phyloP scores from a whole-genome alignment of 257 asterid species.

The Solanum sparsipilum region DNA sequence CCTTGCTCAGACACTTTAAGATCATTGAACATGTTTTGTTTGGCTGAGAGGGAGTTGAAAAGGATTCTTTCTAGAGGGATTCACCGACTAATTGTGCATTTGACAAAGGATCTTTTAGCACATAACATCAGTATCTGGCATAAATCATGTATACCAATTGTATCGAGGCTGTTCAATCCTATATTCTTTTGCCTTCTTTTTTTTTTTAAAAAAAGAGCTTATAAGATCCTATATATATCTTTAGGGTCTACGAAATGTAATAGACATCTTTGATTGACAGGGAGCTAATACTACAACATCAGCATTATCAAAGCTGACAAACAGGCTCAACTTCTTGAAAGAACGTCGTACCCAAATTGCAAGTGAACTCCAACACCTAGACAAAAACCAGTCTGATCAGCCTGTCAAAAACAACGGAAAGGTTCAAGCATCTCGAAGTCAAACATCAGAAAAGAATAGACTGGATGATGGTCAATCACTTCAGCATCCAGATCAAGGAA shows the following conservation, averaged over 20 bases:
- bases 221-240: background rate
- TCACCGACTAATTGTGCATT: background rate
- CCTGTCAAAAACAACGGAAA: slow-evolving; percentile 22
- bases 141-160: background rate
- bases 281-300: slow-evolving; percentile 56
- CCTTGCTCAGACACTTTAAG: background rate
- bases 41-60: background rate
- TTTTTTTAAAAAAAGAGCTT: background rate
- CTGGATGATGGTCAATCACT: slow-evolving; percentile 1
- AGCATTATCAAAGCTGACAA: slow-evolving; percentile 80
- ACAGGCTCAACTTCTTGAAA: slow-evolving; percentile 86
- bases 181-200: background rate
- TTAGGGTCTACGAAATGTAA: background rate
- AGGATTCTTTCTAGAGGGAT: background rate
- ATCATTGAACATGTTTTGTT: background rate
- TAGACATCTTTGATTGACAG: slow-evolving; percentile 28
- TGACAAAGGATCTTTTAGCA: background rate
- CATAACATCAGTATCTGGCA: background rate
- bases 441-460: slow-evolving; percentile 20
- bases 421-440: slow-evolving; percentile 26
- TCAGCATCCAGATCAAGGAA: slow-evolving; percentile 26
- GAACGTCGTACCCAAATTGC: slow-evolving; percentile 73
- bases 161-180: background rate
- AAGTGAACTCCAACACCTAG: slow-evolving; percentile 51
- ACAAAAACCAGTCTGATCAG: slow-evolving; percentile 34